A percentile compares a stretch with the other conserved stretches of the same genome.
Conservation (phyloP, 768 basidiomycete species). For the Mycena epipterygia region DNA sequence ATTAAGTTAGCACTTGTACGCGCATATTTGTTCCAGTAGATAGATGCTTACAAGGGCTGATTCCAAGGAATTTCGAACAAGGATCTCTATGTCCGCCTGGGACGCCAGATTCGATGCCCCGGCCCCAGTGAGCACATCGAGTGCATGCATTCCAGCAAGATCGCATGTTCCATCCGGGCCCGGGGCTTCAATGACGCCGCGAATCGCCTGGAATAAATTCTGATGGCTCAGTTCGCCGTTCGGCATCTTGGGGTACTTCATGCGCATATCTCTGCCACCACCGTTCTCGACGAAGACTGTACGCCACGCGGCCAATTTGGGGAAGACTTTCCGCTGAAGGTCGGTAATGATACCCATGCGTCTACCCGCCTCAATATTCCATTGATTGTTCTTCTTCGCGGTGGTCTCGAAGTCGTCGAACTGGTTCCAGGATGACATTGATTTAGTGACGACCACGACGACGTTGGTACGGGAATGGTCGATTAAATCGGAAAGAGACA, state of each 20-base stretch:
- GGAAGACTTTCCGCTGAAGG: constrained; percentile 11
- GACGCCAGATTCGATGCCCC: not conserved
- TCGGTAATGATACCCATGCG: constrained; percentile 7
- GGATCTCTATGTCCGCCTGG: not conserved
- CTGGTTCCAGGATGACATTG: constrained; percentile 12
- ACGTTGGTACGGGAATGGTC: constrained; percentile 2
- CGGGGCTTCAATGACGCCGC: not conserved
- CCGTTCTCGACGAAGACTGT: constrained; percentile 17
- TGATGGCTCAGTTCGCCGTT: constrained; percentile 16
- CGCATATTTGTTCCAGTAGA: too few relatives aligned
- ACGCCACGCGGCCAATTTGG: not conserved
- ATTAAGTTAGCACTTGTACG: not conserved
- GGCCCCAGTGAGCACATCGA: not conserved
- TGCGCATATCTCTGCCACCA: constrained; percentile 1
- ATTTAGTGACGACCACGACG: constrained; percentile 15
- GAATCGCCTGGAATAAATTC: constrained; percentile 17
- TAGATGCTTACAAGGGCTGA: constrained; percentile 5
- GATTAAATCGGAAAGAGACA: constrained; percentile 7
- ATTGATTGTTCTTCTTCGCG: constrained; percentile 1
- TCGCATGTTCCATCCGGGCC: not conserved
- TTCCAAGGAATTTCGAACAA: not conserved
- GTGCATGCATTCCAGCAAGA: constrained; percentile 1
- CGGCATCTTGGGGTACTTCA: not conserved
- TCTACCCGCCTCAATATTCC: not conserved
- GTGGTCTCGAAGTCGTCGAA: constrained; percentile 9